Evolutionary conservation across 345 rosid genomes (phyloP), one percentile per base, ranked within the genome.

Genomic region (Firmiana major): DNA sequence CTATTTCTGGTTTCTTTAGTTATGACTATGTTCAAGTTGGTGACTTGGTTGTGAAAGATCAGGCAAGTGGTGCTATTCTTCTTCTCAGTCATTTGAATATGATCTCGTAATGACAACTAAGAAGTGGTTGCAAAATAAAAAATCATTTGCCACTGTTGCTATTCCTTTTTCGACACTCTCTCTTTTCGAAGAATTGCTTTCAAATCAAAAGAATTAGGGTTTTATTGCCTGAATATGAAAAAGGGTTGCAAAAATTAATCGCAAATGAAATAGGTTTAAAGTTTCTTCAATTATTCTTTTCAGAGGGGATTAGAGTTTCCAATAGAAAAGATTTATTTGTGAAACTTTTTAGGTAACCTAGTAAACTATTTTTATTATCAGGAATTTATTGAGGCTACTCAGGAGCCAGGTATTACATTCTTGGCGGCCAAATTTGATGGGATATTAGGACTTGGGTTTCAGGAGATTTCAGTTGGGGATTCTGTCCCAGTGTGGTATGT

Each of bases 311-410:
- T n/a, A n/a, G n/a, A n/a, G n/a, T n/a, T n/a, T n/a, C n/a, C n/a
- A n/a, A n/a, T n/a, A n/a, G n/a, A n/a, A n/a, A n/a, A n/a, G n/a
- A n/a, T n/a, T n/a, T n/a, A 31, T 31, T 31, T 73, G 53, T 77
- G 55, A 43, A 75, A 68, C 57, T 0, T 43, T 42, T 63, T 57
- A 77, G 71, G 22, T 40, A 62, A 75, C 54, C 51, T 28, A 31
- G 24, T 55, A 64, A 12, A 11, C 13, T 59, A 6, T 66, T 49
- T n/a, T 72, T 62, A 13, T 76, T 57, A 73, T 64, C 87, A 96
- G 99, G 91, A 89, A 84, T 96, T 96, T 83, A 96, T 96, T 34
- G 99, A 96, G 84, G 98, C 99, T 75, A 90, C 99, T 54, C 86
- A 70, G 73, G 99, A 96, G 88, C 99, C 97, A 54, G 84, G 99